Base-by-base conservation (phyloP, 2,329 filamentous ascomycete genomes). In the Hypoxylon sp. region DNA sequence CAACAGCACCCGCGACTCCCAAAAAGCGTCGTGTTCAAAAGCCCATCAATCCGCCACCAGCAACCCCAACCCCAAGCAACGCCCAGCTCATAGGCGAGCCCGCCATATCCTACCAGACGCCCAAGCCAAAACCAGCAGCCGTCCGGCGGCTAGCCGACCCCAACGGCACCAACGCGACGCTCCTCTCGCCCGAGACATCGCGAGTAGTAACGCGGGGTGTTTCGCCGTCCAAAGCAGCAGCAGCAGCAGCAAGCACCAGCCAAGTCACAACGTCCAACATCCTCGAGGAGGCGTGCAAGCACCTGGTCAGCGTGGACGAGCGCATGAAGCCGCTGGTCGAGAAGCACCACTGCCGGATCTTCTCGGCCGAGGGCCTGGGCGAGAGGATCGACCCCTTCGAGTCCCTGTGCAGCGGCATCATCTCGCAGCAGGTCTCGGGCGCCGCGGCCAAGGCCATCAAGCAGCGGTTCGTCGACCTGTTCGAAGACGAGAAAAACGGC, bases 401-500 rank as follows among this genome's bases (percentile, higher is more conserved):
- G 62, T 86, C 84, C 49, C 79, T 99, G 23, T 81, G 84, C 27
- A 92, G 88, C 70, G 89, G 91, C 41, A 97, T 99, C 67, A 96
- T 97, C 63, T 91, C 90, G 43, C 94, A 97, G 73, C 94, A 99
- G 75, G 93, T 99, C 13, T 96, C 91, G 1, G 91, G 93, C 12
- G 91, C 91, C 4, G 94, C 94, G 0, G 94, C 94, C 8, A 88
- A 84, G 61, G 89, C 89, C 4, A 97, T 99, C 73, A 92, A 93
- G 70, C 82, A 81, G 38, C 93, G 90, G 59, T 97, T 97, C 69
- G 74, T 96, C 13, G 78, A 76, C 1, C 74, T 97, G 4, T 97
- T 96, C 70, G 65, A 71, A 37, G 52, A 65, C 12, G n/a, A n/a
- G n/a, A n/a, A n/a, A n/a, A n/a, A n/a, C n/a, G n/a, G n/a, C n/a